A percentile compares a stretch with the other conserved stretches of the same genome.
Evolutionary conservation across 805 yeast genomes (phyloP).

Genomic region (Brettanomyces custersianus): DNA sequence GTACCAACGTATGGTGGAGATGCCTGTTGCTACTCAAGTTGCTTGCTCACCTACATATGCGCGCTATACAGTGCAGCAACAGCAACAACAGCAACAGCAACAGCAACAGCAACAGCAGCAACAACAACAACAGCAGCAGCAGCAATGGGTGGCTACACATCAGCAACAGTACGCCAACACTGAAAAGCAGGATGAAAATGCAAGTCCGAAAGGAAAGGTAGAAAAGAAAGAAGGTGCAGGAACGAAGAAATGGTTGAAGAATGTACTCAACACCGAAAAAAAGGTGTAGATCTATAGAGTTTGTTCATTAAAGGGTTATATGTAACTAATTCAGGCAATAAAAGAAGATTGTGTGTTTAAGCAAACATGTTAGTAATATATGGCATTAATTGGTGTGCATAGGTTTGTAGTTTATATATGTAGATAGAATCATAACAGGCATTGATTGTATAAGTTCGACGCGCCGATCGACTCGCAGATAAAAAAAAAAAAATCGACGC

Average conservation of each 20-base stretch:
- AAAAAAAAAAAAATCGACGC: too few species aligned
- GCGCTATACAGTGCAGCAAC: constrained; percentile 3
- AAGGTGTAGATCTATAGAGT: too few species aligned
- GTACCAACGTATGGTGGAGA: neutral
- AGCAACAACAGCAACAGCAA: constrained; percentile 3
- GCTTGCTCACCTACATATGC: neutral
- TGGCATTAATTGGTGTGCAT: too few species aligned
- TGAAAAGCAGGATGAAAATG: neutral
- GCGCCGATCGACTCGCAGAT: too few species aligned
- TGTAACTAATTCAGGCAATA: too few species aligned
- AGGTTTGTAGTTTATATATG: too few species aligned
- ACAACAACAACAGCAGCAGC: neutral
- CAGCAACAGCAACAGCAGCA: constrained; percentile 5
- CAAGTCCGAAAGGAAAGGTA: neutral
- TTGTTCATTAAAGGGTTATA: too few species aligned
- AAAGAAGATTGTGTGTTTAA: too few species aligned
- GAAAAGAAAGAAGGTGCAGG: neutral
- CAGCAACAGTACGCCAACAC: neutral
- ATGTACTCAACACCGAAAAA: constrained; percentile 1
- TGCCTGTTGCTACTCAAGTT: neutral
- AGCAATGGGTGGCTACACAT: neutral
- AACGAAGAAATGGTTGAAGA: constrained; percentile 1
- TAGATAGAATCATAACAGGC: too few species aligned
- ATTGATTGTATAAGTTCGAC: too few species aligned
- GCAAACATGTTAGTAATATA: too few species aligned